phyloP scores from a whole-genome alignment of 495 filamentous ascomycete genomes.

The Penicillium ucsense region DNA sequence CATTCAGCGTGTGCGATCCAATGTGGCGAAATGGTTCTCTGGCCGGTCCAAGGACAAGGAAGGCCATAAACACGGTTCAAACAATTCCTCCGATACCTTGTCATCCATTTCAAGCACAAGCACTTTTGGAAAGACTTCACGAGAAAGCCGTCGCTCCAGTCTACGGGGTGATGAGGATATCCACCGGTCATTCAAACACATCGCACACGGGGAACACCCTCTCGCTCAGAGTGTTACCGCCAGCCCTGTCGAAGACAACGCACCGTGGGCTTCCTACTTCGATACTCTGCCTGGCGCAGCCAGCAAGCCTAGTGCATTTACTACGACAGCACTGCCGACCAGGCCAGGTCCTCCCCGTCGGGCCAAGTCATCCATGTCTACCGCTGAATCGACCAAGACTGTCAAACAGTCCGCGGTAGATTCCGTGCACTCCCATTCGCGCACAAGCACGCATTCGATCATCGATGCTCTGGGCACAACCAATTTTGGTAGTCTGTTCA shows the following conservation, averaged over 20 bases:
- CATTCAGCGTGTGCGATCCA: slow-evolving; percentile 55
- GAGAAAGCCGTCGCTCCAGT: slow-evolving; percentile 53
- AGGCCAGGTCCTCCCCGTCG: slow-evolving; percentile 41
- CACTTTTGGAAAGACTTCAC: slow-evolving; percentile 25
- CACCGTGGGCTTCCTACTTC: slow-evolving; percentile 35
- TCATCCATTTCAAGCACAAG: slow-evolving; percentile 21
- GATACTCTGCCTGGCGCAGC: slow-evolving; percentile 12
- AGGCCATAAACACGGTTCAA: slow-evolving; percentile 35
- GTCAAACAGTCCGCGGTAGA: slow-evolving; percentile 36
- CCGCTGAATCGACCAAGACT: slow-evolving; percentile 52
- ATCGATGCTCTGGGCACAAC: slow-evolving; percentile 40
- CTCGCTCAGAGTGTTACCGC: slow-evolving; percentile 73
- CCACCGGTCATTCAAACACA: slow-evolving; percentile 25
- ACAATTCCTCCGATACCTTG: slow-evolving; percentile 26
- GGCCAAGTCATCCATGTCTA: slow-evolving; percentile 49
- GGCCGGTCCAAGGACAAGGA: slow-evolving; percentile 49
- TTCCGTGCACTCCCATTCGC: slow-evolving; percentile 23
- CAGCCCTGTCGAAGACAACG: slow-evolving; percentile 49
- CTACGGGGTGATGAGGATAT: slow-evolving; percentile 58
- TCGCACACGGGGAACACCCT: slow-evolving; percentile 58
- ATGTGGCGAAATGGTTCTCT: slow-evolving; percentile 49
- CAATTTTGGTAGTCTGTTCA: slow-evolving; percentile 46
- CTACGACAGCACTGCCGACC: slow-evolving; percentile 21
- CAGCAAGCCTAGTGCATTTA: slow-evolving; percentile 22
- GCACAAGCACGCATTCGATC: slow-evolving; percentile 32